Evolutionary conservation across 2,329 filamentous ascomycete species (phyloP), one percentile per base, ranked within the genome.

Genomic region (Metarhizium anisopliae): DNA sequence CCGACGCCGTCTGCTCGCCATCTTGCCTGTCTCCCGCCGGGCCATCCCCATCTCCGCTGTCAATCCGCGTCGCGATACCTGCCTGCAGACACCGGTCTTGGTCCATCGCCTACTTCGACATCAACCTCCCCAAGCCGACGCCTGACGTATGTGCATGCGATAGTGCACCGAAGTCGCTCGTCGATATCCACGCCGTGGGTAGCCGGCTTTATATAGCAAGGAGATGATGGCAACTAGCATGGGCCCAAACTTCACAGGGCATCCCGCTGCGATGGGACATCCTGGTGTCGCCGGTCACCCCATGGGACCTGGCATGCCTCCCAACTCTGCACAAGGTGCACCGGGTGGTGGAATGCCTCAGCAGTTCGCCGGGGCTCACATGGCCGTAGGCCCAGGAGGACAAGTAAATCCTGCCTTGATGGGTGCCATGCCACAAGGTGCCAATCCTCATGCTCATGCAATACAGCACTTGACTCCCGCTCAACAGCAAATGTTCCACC

Each of bases 381-480:
- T 89, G 74, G 84, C 81, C 59, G 87, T 87, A 56, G 86, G 82
- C 40, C 86, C 87, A 20, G 84, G 83, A 61, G 82, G 81, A 59
- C 86, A 89, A 67, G 85, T 89, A 61, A 89, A 84, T 67, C 85
- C 88, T 64, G 82, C 84, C 56, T 82, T 91, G 78, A 90, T 92
- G 86, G 81, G 75, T 60, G 85, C 81, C 56, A 89, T 92, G 83
- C 86, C 87, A 60, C 86, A 85, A 35, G 83, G 86, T 59, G 78
- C 77, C 60, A 80, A 77, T 54, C 82, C 82, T 57, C 87, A 83
- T 70, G 80, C 82, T 58, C 87, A 90, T 71, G 85, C 85, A 18
- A 72, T 91, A 63, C 85, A 86, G 66, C 88, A 92, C 67, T 68
- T 91, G 54, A 88, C 78, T 65, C 85, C 86, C 47, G 77, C 74